Percentiles rank a stretch among this genome's conserved stretches.
These are phyloP conservation scores for Sporisorium graminicola DNA, from an alignment of 1,284 basidiomycete species.

Conservation along the genomic window DNA sequence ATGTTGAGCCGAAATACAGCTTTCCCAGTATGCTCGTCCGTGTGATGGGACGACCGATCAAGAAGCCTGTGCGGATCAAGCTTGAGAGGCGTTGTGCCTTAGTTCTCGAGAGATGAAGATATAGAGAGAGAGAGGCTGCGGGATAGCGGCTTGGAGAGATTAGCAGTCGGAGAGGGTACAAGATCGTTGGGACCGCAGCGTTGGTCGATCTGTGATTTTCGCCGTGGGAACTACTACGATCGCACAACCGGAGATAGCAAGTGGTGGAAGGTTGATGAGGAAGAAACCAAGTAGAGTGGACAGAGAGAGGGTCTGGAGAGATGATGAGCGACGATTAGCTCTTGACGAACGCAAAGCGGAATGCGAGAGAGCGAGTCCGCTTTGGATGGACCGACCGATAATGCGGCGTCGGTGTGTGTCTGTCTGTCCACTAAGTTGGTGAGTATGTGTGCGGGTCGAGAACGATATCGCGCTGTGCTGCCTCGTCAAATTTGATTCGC, in stretches of 20 bases:
- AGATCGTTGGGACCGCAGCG: conserved; percentile 27
- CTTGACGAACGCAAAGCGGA: conserved; percentile 1
- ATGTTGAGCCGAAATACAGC: background rate
- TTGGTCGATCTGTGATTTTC: conserved; percentile 12
- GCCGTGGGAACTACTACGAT: conserved; percentile 4
- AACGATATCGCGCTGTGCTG: conserved; percentile 10
- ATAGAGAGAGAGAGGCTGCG: background rate
- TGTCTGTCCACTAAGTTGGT: too few relatives aligned
- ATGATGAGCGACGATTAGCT: conserved; percentile 5
- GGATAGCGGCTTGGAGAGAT: background rate
- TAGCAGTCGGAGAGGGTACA: background rate
- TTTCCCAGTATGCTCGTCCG: background rate
- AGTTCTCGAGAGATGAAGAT: too few relatives aligned
- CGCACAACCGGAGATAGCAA: conserved; percentile 21
- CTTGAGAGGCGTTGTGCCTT: background rate
- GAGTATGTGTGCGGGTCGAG: background rate
- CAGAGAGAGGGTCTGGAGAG: background rate
- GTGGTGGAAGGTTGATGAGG: conserved; percentile 2
- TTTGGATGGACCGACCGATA: conserved; percentile 9
- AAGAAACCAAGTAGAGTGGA: background rate
- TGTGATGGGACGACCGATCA: background rate
- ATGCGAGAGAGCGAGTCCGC: conserved; percentile 5
- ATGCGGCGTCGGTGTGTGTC: conserved; percentile 11
- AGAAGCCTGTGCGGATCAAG: background rate
- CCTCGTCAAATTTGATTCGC: background rate